phyloP scores from a whole-genome alignment of 768 basidiomycete species.

The Nevesoporus exiguus region DNA sequence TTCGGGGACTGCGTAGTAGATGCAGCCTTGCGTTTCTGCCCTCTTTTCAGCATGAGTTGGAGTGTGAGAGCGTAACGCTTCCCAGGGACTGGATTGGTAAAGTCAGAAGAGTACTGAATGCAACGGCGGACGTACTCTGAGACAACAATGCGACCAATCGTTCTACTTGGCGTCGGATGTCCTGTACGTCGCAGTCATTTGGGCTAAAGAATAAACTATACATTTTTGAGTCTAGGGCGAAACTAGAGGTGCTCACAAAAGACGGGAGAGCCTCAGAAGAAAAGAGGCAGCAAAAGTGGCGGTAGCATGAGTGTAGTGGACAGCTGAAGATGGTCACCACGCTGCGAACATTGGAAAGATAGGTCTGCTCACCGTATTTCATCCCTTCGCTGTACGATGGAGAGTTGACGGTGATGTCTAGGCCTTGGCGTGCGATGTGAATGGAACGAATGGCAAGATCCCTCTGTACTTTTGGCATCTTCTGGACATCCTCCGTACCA shows the following conservation, averaged over 20 bases:
- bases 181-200: conserved; percentile 71
- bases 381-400: conserved; percentile 86
- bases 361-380: conserved; percentile 67
- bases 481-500: conserved; percentile 80
- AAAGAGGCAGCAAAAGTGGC: conserved; percentile 94
- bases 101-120: conserved; percentile 4
- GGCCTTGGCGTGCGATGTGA: conserved; percentile 69
- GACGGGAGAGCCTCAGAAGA: conserved; percentile 76
- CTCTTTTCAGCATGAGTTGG: conserved; percentile 82
- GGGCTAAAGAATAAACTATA: conserved; percentile 49
- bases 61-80: conserved; percentile 90
- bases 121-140: conserved; percentile 52
- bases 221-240: background rate
- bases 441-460: conserved; percentile 82
- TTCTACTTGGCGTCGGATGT: conserved; percentile 76
- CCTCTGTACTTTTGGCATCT: conserved; percentile 75
- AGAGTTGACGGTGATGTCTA: conserved; percentile 84
- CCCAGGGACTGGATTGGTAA: conserved; percentile 69
- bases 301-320: conserved; percentile 89
- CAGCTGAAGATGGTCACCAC: conserved; percentile 45
- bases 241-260: conserved; percentile 62
- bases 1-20: conserved; percentile 63
- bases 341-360: background rate
- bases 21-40: conserved; percentile 54
- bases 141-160: conserved; percentile 72